These are phyloP conservation scores for Chlorella vulgaris DNA, from an alignment of 139 green algal species.

Conservation along the genomic window DNA sequence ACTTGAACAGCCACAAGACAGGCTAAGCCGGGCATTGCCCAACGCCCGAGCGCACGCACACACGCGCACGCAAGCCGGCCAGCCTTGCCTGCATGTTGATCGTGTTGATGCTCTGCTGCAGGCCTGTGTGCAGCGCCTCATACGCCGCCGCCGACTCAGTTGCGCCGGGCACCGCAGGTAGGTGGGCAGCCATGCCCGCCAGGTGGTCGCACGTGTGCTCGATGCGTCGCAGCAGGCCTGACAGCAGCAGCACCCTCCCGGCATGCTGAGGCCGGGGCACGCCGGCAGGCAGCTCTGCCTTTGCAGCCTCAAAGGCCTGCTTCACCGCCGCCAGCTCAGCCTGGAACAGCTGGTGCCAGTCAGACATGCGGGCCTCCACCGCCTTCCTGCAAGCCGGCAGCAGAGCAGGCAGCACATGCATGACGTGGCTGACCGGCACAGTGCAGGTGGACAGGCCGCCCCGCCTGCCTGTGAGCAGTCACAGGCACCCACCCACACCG, in stretches of 20 bases:
- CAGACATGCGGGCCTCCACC: background rate
- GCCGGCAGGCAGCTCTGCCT: background rate
- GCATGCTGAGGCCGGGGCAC: background rate
- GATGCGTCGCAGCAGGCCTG: constrained; percentile 6
- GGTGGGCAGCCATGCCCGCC: background rate
- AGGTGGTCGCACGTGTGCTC: constrained; percentile 15
- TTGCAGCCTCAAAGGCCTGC: background rate
- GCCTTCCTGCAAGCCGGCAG: constrained; percentile 2
- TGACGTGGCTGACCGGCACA: background rate
- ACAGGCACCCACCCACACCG: background rate
- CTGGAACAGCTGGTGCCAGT: constrained; percentile 29
- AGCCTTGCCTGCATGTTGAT: constrained; percentile 69
- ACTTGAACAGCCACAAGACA: too few relatives aligned
- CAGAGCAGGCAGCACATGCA: background rate
- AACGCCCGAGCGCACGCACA: too few relatives aligned
- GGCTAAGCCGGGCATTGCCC: too few relatives aligned
- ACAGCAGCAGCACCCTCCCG: background rate
- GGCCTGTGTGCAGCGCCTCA: constrained; percentile 65
- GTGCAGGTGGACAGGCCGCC: too few relatives aligned
- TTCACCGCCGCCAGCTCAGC: background rate
- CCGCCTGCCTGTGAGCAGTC: too few relatives aligned
- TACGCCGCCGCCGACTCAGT: constrained; percentile 70
- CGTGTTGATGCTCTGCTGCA: constrained; percentile 84
- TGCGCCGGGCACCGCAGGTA: constrained; percentile 68
- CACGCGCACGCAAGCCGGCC: too few relatives aligned